Conservation (phyloP, 768 basidiomycete species). For the Podaxis carcinomalis region DNA sequence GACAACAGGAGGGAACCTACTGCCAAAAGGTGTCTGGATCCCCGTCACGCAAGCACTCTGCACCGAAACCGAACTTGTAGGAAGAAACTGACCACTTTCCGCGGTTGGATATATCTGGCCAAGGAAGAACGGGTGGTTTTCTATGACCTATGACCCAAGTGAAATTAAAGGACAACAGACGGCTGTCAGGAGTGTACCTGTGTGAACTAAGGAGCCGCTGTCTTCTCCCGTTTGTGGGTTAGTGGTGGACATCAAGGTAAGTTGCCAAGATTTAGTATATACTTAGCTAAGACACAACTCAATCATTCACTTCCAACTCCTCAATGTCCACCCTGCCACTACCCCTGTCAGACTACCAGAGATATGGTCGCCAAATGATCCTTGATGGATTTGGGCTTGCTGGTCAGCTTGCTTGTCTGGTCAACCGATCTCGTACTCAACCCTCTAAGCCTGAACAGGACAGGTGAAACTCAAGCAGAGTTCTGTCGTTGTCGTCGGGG, state of each 20-base stretch:
- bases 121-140: slow-evolving; percentile 52
- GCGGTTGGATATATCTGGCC: slow-evolving; percentile 82
- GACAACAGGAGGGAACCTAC: slow-evolving; percentile 44
- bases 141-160: slow-evolving; percentile 14
- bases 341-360: slow-evolving; percentile 66
- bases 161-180: neutral
- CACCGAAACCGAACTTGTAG: slow-evolving; percentile 94
- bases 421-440: slow-evolving; percentile 3
- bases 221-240: slow-evolving; percentile 20
- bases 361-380: slow-evolving; percentile 98
- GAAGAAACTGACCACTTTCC: slow-evolving; percentile 97
- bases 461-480: slow-evolving; percentile 78
- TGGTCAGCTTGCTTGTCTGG: slow-evolving; percentile 42
- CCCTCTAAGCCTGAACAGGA: slow-evolving; percentile 39
- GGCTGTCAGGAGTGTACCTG: slow-evolving; percentile 21
- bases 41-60: slow-evolving; percentile 84
- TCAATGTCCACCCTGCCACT: slow-evolving; percentile 18
- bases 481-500: slow-evolving; percentile 84
- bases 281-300: slow-evolving; percentile 6
- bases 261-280: neutral
- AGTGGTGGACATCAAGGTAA: neutral
- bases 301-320: neutral
- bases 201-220: slow-evolving; percentile 29
- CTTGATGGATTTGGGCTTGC: slow-evolving; percentile 81
- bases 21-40: slow-evolving; percentile 98